phyloP scores from a whole-genome alignment of 108 stramenopile species.

The Aurantiochytrium sp. region DNA sequence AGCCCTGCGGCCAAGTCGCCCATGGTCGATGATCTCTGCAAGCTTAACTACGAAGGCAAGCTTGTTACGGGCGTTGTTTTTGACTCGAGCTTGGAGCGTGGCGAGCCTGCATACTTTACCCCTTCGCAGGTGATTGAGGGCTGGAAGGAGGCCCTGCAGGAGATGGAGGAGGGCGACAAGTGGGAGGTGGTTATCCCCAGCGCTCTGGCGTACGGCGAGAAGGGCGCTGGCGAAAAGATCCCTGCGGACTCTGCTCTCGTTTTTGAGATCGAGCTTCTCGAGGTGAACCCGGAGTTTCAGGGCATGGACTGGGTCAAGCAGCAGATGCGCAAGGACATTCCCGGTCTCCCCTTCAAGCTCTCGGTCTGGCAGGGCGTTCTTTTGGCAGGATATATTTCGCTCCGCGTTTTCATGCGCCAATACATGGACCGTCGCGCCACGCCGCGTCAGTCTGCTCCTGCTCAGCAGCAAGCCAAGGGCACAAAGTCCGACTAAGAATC shows the following conservation, averaged over 20 bases:
- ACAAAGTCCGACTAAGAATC: too few relatives aligned
- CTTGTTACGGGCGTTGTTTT: background rate
- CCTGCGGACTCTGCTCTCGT: background rate
- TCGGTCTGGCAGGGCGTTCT: background rate
- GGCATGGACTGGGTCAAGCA: background rate
- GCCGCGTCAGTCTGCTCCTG: background rate
- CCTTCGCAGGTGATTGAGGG: background rate
- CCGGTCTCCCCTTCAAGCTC: background rate
- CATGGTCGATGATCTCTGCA: background rate
- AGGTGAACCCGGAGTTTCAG: background rate
- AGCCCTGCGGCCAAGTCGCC: constrained; percentile 1
- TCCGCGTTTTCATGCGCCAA: background rate
- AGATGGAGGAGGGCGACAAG: background rate
- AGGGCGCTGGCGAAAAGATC: background rate
- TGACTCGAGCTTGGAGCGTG: background rate
- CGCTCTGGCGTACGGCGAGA: background rate
- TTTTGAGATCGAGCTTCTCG: background rate
- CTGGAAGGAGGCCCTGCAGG: background rate
- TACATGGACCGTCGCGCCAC: background rate
- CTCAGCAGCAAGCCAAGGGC: too few relatives aligned
- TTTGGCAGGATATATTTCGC: background rate
- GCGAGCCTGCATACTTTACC: background rate
- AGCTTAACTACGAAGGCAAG: background rate
- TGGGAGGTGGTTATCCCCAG: constrained; percentile 16
- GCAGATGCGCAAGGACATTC: background rate